These are phyloP conservation scores for Ceratobasidium sp. DNA, from an alignment of 1,284 basidiomycete species.

Conservation along the genomic window DNA sequence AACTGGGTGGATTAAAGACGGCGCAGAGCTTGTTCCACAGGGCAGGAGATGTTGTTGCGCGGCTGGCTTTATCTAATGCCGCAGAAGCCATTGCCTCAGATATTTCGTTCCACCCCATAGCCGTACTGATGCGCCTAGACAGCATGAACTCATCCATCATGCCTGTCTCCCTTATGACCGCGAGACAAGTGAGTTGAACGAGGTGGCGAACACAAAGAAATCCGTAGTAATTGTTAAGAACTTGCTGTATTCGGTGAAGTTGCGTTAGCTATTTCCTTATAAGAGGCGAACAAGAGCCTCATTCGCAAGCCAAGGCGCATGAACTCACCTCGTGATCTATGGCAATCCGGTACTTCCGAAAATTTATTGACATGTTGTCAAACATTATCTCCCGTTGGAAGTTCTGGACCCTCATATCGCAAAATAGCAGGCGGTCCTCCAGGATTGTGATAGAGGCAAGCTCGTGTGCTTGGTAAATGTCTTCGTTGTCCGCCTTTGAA, in stretches of 20 bases:
- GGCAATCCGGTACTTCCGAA: too few relatives aligned
- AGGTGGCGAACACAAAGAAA: slow-evolving; percentile 2
- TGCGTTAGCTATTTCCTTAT: neutral
- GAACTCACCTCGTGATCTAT: neutral
- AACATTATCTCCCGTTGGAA: too few relatives aligned
- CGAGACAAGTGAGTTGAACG: neutral
- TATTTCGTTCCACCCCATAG: neutral
- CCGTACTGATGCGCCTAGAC: too few relatives aligned
- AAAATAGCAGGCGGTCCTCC: neutral
- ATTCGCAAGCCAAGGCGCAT: neutral
- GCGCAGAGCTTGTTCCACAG: neutral
- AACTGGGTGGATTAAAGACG: neutral
- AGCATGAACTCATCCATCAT: neutral
- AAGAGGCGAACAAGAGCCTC: neutral
- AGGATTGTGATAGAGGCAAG: neutral
- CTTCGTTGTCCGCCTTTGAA: neutral
- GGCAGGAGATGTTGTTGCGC: too few relatives aligned
- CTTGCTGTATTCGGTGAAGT: neutral
- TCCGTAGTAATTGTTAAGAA: slow-evolving; percentile 2
- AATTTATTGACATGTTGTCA: too few relatives aligned
- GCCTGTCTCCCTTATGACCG: neutral
- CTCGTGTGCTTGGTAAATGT: neutral
- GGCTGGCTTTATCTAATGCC: neutral
- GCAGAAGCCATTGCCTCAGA: neutral
- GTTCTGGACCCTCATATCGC: too few relatives aligned